Evolutionary conservation across 2,329 filamentous ascomycete genomes (phyloP).

Genomic region (Aspergillus ochraceoroseus): DNA sequence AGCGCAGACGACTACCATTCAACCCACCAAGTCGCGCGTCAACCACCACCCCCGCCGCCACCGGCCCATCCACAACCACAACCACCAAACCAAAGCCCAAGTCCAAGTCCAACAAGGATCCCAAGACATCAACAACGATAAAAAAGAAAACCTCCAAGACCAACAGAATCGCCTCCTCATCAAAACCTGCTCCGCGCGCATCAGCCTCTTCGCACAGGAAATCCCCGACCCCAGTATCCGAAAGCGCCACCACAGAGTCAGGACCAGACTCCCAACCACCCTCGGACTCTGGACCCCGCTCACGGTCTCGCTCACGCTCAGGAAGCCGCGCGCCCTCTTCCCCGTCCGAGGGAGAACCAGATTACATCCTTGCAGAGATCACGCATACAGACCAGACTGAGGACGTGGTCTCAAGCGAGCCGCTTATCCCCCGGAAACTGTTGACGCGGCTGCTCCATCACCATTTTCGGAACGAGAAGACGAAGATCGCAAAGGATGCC

Average conservation of each 20-base stretch:
- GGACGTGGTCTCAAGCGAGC: constrained; percentile 34
- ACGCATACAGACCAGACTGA: constrained; percentile 24
- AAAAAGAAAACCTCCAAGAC: constrained; percentile 10
- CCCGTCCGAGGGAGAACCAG: constrained; percentile 36
- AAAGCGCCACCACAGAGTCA: constrained; percentile 8
- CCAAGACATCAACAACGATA: constrained; percentile 8
- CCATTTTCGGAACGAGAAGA: constrained; percentile 66
- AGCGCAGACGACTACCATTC: constrained; percentile 42
- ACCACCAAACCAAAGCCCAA: constrained; percentile 14
- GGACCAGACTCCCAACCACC: constrained; percentile 11
- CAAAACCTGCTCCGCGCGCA: constrained; percentile 8
- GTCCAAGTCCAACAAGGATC: no score
- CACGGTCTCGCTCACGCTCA: constrained; percentile 20
- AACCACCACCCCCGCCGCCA: constrained; percentile 23
- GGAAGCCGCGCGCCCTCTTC: constrained; percentile 22
- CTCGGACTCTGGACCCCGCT: constrained; percentile 14
- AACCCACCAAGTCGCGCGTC: constrained; percentile 41
- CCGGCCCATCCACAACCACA: constrained; percentile 21
- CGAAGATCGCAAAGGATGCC: constrained; percentile 70
- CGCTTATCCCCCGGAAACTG: constrained; percentile 65
- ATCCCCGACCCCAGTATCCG: constrained; percentile 2
- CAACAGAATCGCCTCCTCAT: constrained; percentile 18
- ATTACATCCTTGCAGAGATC: constrained; percentile 47
- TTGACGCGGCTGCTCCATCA: constrained; percentile 73
- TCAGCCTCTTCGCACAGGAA: constrained; percentile 15